Evolutionary conservation across 768 basidiomycete genomes (phyloP).

Genomic region (Tricholomella constricta): DNA sequence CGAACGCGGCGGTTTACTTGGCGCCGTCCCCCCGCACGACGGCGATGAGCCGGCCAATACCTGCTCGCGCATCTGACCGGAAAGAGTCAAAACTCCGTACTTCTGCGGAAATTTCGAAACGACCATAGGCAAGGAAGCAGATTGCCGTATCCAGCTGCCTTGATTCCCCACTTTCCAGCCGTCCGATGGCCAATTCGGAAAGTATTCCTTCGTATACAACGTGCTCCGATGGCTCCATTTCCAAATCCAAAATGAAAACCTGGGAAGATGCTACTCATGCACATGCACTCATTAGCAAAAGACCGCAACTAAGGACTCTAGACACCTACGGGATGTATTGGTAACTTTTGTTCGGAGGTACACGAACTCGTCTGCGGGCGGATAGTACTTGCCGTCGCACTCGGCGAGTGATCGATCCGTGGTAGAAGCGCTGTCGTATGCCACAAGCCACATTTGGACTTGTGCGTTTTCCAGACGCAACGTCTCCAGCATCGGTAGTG

Average conservation of each 20-base stretch:
- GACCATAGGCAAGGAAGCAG: constrained; percentile 73
- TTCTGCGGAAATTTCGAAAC: constrained; percentile 55
- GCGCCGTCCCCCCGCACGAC: constrained; percentile 27
- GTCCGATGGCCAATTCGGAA: constrained; percentile 62
- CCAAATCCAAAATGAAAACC: constrained; percentile 54
- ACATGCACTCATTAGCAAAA: constrained; percentile 2
- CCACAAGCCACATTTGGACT: constrained; percentile 55
- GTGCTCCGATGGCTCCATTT: constrained; percentile 61
- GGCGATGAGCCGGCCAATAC: constrained; percentile 45
- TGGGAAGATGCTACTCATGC: constrained; percentile 47
- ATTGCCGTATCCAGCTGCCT: constrained; percentile 55
- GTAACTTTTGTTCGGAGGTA: constrained; percentile 57
- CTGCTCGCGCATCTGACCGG: constrained; percentile 30
- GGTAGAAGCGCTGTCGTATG: constrained; percentile 25
- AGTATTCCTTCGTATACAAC: constrained; percentile 71
- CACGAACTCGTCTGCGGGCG: constrained; percentile 62
- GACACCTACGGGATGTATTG: constrained; percentile 67
- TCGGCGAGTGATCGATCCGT: constrained; percentile 24
- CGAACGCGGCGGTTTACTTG: background rate
- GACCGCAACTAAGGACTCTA: background rate
- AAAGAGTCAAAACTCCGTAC: constrained; percentile 36
- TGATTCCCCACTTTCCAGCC: constrained; percentile 56
- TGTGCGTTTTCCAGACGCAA: constrained; percentile 68
- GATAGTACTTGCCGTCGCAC: constrained; percentile 47
- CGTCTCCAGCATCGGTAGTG: constrained; percentile 75